Evolutionary conservation across 805 yeast genomes (phyloP), one percentile per base, ranked within the genome.

Genomic region (Candida easanensis): DNA sequence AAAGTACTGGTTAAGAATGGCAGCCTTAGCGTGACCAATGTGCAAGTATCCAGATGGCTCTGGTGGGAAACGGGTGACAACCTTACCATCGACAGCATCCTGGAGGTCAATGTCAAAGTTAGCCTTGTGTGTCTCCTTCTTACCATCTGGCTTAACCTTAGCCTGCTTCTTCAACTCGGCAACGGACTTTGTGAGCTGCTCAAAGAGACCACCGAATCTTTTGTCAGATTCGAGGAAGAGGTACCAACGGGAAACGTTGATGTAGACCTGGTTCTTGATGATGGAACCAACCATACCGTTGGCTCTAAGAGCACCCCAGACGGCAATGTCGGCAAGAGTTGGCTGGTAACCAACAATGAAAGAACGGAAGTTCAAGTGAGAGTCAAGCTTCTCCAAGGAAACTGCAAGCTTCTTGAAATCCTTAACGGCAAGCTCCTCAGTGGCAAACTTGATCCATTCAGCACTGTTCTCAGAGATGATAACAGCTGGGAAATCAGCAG

Each of bases 21-120:
- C 99, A 49, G 99, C 99, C 70, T 93, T 93, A 48, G 96, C 99
- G 64, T 93, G 99, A 56, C 99, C 99, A 69, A 93, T 93, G 70
- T 93, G 99, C 69, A 93, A 77, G 69, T 90, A 93, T 71, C 99
- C 99, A 70, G 96, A 87, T 48, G 99, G 99, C 73, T 93, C 99
- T 52, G 99, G 99, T 46, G 96, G 99, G 81, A 93, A 93, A 71
- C 99, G 85, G 42, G 99, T 95, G 42, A 95, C 98, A 45, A 93
- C 99, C 68, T 90, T 73, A 52, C 99, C 99, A 45, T 84, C 81
- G 59, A 77, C 81, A 46, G 99, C 99, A 63, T 82, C 95, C 46
- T 85, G 86, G 53, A 93, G 79, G 59, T 88, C 93, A 60, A 93
- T 93, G 64, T 90, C 97, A 56, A 85, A 93, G 66, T 85, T 90